Evolutionary conservation across 352 stramenopile genomes (phyloP), one percentile per base, ranked within the genome.

Genomic region (Pythium brachiatum): DNA sequence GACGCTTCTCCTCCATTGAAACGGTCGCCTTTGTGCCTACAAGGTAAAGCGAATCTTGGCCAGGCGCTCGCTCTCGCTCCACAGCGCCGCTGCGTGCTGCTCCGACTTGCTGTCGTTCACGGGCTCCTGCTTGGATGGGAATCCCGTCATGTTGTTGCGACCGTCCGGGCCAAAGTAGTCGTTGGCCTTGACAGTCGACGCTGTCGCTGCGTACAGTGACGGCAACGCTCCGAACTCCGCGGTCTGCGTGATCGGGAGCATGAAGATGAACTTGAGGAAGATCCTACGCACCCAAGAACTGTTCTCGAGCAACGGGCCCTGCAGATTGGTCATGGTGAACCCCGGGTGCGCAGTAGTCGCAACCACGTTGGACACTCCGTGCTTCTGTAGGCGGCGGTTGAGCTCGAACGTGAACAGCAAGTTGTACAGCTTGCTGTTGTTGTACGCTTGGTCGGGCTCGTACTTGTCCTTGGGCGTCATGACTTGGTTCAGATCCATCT

Each of bases 391-490:
- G 2, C 73, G 73, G 25, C 74, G 62, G 11, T 80, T 43, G 7
- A 88, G 70, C 53, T 86, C 77, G 0, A 64, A 16, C 16, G 73
- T 80, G 60, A 85, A 86, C 2, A 86, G 57, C 26, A 83, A 38
- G 63, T 85, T 86, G 56, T 50, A 76, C 7, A 88, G 47, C 57
- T 88, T 88, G 27, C 4, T 66, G 52, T 56, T 55, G 27, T 26
- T 34, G 60, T 66, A 66, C 31, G 68, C 76, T 20, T 58, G 52
- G 48, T 74, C 55, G 21, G 60, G 18, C 27, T 43, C 29, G 60
- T 67, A 67, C 29, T 60, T 60, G 27, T 47, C 52, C 53, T 67
- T 51, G 44, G 52, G 7, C 41, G 60, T 53, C 41, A 67, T 50
- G 43, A 67, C 23, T 11, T 26, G 52, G 16, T 57, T 57, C 9